Conservation (phyloP, 352 stramenopile genomes). For the Globisporangium paroecandrum region DNA sequence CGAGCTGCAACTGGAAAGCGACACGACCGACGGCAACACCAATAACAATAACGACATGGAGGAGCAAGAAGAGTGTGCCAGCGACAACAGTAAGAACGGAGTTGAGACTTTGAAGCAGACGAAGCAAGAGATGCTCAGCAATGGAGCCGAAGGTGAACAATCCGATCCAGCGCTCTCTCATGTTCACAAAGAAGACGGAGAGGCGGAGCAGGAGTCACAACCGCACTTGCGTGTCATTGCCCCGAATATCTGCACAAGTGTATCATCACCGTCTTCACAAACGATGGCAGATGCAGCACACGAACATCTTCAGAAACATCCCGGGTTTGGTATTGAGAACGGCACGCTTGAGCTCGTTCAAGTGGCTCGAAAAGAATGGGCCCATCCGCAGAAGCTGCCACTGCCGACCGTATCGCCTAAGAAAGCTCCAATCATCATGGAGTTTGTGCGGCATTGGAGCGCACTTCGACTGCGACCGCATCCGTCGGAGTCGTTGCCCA, state of each 20-base stretch:
- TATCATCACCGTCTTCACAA: not conserved
- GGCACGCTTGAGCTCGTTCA: conserved; percentile 19
- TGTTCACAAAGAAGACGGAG: not conserved
- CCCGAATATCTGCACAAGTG: conserved; percentile 2
- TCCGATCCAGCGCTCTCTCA: not conserved
- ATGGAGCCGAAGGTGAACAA: not conserved
- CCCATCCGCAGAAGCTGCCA: conserved; percentile 16
- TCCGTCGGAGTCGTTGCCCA: not conserved
- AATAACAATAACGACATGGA: conserved; percentile 7
- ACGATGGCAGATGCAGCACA: not conserved
- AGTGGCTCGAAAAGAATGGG: conserved; percentile 10
- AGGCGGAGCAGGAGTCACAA: not conserved
- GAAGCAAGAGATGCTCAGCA: not conserved
- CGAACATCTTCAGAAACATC: not conserved
- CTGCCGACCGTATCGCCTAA: conserved; percentile 19
- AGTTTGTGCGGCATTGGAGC: conserved; percentile 36
- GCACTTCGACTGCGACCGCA: conserved; percentile 21
- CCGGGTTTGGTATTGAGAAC: conserved; percentile 17
- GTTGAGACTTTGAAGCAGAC: not conserved
- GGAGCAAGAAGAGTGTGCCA: not conserved
- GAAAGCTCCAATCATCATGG: conserved; percentile 33
- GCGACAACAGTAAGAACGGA: not conserved
- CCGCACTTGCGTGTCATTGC: not conserved
- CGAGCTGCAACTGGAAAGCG: not conserved
- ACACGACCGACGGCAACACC: conserved; percentile 1